Percentiles rank a stretch among this genome's conserved stretches.
Conservation (phyloP, 352 stramenopile species). For the Pythium volutum region DNA sequence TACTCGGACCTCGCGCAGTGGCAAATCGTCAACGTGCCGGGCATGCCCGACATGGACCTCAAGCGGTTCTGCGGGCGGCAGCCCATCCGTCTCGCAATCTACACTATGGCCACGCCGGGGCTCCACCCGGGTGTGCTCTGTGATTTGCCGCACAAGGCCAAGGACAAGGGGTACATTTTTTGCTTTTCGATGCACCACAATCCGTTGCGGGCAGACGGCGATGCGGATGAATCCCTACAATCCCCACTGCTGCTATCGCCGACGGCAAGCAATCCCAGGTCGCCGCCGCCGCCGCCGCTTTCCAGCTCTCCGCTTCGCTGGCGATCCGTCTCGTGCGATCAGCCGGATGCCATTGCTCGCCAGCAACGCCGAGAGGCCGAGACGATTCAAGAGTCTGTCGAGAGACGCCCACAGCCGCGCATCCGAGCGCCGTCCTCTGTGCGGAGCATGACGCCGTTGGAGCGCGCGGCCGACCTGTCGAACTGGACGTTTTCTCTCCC, state of each 20-base stretch:
- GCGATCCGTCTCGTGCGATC: constrained; percentile 27
- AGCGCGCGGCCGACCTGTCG: constrained; percentile 30
- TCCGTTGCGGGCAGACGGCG: no score
- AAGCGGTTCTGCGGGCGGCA: constrained; percentile 32
- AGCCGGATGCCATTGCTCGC: constrained; percentile 16
- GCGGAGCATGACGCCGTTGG: constrained; percentile 23
- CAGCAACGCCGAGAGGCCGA: constrained; percentile 11
- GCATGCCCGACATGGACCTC: constrained; percentile 39
- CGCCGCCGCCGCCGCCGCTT: neutral
- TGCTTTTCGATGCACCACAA: constrained; percentile 44
- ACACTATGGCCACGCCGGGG: constrained; percentile 26
- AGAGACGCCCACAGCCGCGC: constrained; percentile 11
- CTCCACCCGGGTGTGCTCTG: neutral
- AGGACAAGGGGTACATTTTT: constrained; percentile 44
- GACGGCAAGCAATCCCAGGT: neutral
- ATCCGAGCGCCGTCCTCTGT: constrained; percentile 23
- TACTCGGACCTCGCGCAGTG: constrained; percentile 44
- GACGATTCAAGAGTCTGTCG: neutral
- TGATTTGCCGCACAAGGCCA: constrained; percentile 23
- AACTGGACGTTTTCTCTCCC: constrained; percentile 52
- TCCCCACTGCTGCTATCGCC: neutral
- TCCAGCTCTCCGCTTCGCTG: constrained; percentile 17
- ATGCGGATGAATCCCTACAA: no score
- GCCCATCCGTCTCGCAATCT: constrained; percentile 42
- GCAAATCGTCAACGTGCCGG: constrained; percentile 44